A percentile compares a stretch with the other conserved stretches of the same genome.
Conservation (phyloP, 2,329 filamentous ascomycete genomes). For the Fusarium camptoceras region DNA sequence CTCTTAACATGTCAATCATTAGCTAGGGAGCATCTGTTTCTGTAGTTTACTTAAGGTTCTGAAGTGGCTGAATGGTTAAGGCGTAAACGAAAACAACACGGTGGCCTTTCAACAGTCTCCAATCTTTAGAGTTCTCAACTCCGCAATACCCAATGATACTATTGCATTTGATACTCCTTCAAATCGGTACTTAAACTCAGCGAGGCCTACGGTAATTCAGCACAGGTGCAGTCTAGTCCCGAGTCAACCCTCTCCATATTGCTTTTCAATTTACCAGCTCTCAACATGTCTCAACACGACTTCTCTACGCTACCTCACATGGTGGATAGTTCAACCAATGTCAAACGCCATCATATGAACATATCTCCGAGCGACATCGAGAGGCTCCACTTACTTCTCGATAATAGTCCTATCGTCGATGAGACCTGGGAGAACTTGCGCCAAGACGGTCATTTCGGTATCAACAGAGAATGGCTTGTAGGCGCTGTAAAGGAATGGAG, state of each 20-base stretch:
- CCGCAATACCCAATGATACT: no score
- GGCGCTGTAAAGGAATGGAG: background rate
- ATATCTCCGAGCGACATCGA: background rate
- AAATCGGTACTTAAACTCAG: no score
- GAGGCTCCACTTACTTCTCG: background rate
- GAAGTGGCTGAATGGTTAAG: no score
- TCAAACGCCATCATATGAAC: accelerated
- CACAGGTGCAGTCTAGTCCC: no score
- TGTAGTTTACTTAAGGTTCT: no score
- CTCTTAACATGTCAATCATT: no score
- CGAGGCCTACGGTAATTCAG: no score
- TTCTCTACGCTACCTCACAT: accelerated
- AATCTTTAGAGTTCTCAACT: background rate
- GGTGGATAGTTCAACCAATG: background rate
- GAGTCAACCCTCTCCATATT: no score
- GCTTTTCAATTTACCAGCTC: no score
- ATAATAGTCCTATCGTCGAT: background rate
- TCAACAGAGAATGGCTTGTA: background rate
- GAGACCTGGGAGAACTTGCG: background rate
- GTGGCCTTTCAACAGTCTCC: background rate
- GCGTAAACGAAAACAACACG: no score
- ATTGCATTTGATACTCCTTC: background rate
- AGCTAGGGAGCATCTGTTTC: no score
- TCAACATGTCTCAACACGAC: background rate
- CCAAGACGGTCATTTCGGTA: background rate